Evolutionary conservation across 208 protist genomes (phyloP), one percentile per base, ranked within the genome.

Genomic region (Trypanosoma brucei): DNA sequence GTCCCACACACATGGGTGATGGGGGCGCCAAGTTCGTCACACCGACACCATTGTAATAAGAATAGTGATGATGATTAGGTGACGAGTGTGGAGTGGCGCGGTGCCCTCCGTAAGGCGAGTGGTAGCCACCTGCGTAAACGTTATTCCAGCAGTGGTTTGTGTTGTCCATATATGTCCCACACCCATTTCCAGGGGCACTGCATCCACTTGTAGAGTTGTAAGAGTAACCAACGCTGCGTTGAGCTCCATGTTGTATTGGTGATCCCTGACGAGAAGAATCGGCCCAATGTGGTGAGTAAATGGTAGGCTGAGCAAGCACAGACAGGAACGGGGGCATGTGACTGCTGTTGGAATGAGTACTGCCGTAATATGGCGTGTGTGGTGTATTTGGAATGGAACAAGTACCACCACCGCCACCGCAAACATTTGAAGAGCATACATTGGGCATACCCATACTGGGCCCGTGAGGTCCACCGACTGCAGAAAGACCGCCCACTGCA

Each of bases 331-430:
- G 56, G 9, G 59, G 66, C 14, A 50, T 49, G 39, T 65, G 60
- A 31, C 66, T 71, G 52, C 59, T 65, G 51, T 61, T 71, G 31
- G 66, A 71, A 42, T 65, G 48, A 33, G 59, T 65, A 45, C 66
- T 71, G 2, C 66, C 66, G 22, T 71, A 58, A 55, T 60, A 71
- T 6, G 66, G 66, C 34, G 66, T 71, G 59, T 71, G 66, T 48
- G 66, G 66, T 2, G 66, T 71, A 31, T 71, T 71, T 11, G 57
- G 59, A 31, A 65, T 59, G 35, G 66, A 65, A 55, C 66, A 71
- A 53, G 58, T 69, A n/a, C 44, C 58, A 48, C 66, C 57, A n/a
- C 44, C 58, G 38, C 66, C 57, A 31, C 66, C 57, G 45, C 66
- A 65, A 2, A 55, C 59, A 31, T 59, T 71, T n/a, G 57, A 60